phyloP scores from a whole-genome alignment of 2,329 filamentous ascomycete species.

The Hypoxylon sp. region DNA sequence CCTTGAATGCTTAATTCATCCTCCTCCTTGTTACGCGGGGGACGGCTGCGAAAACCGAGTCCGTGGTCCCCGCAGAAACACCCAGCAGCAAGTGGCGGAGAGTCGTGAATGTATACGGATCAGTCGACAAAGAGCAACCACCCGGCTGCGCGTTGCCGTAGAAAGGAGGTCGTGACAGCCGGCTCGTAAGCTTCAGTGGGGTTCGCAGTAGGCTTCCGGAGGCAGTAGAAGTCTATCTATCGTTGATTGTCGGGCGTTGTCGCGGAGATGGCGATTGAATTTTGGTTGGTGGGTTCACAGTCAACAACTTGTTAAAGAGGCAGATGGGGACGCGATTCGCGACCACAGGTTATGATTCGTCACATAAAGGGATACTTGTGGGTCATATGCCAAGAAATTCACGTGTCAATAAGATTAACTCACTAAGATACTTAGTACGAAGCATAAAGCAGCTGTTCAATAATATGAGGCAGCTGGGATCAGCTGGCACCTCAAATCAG shows the following conservation, averaged over 20 bases:
- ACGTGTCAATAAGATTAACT: constrained; percentile 38
- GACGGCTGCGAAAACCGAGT: constrained; percentile 20
- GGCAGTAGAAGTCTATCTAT: constrained; percentile 18
- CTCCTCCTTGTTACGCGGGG: constrained; percentile 37
- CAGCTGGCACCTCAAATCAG: constrained; percentile 5
- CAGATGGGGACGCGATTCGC: constrained; percentile 43
- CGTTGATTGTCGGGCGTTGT: constrained; percentile 38
- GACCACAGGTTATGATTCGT: constrained; percentile 38
- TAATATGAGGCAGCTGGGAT: not conserved
- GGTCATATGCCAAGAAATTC: constrained; percentile 38
- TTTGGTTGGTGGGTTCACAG: constrained; percentile 40
- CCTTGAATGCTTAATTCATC: constrained; percentile 26
- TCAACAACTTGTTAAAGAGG: constrained; percentile 42
- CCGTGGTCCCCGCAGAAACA: constrained; percentile 26
- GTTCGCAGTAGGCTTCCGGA: constrained; percentile 21
- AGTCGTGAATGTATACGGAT: constrained; percentile 21
- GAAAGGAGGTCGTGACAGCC: constrained; percentile 8
- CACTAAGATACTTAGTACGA: not conserved
- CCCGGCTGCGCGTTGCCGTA: constrained; percentile 35
- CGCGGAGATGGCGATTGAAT: constrained; percentile 39
- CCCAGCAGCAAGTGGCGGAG: constrained; percentile 28
- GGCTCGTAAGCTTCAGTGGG: constrained; percentile 17
- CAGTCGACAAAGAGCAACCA: constrained; percentile 26
- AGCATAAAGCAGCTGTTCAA: constrained; percentile 14
- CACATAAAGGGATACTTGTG: constrained; percentile 26